Evolutionary conservation across 2,329 filamentous ascomycete species (phyloP), one percentile per base, ranked within the genome.

Genomic region (Aspergillus awamori): DNA sequence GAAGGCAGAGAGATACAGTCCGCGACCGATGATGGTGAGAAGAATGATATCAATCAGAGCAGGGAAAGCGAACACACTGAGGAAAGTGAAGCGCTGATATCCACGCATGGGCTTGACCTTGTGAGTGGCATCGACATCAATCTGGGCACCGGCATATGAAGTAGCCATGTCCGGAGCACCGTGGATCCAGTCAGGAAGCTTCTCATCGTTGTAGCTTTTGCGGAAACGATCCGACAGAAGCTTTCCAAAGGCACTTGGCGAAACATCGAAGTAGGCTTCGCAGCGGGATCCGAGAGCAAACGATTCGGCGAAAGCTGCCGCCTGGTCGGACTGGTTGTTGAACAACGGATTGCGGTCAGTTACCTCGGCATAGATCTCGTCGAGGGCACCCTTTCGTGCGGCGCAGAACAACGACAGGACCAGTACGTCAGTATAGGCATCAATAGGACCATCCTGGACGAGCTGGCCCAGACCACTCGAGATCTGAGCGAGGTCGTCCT

Each of bases 241-340:
- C 58, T 79, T 79, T 54, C 83, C 83, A 36, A 85, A 74, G 5
- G 77, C 76, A 30, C 79, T 80, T 2, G 83, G 82, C 2, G 76
- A 69, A 53, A 88, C 80, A 61, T 86, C 85, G 60, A 88, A 87
- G 67, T 87, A 88, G 0, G 83, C 79, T 62, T 87, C 85, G 67
- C 86, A 89, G 57, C 86, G 83, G 3, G 86, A 88, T 1, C 86
- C 86, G 1, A 88, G 76, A 0, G 85, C 86, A 72, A 87, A 88
- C 0, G 87, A 81, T 69, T 88, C 86, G 0, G 86, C 83, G 66
- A 88, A 88, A 6, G 85, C 85, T 33, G 85, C 86, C 13, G 86
- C 86, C 70, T 89, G 86, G 59, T 88, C 86, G 1, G 85, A 78
- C 59, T 87, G 86, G 20, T 82, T 79, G 57, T 87, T 84, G 71